phyloP scores from a whole-genome alignment of 352 stramenopile genomes.

The Globisporangium radiosum region DNA sequence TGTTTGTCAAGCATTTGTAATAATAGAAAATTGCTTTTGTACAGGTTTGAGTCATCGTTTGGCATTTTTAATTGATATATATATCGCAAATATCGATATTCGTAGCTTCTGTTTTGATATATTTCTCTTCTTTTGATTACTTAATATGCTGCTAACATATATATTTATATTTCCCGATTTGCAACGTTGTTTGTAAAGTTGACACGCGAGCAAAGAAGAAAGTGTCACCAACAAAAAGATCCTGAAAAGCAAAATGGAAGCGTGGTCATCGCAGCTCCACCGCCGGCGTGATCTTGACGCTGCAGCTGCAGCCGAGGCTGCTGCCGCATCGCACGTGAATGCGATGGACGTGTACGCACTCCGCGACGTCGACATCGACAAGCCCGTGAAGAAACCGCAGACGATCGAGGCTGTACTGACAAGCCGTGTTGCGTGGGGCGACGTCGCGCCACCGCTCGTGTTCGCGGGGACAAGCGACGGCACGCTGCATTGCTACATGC shows the following conservation, averaged over 20 bases:
- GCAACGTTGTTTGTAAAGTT: background rate
- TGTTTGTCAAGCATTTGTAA: no score
- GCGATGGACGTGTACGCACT: conserved; percentile 31
- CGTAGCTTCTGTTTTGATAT: background rate
- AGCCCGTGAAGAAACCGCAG: conserved; percentile 41
- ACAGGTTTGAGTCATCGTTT: no score
- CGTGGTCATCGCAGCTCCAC: conserved; percentile 5
- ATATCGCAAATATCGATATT: no score
- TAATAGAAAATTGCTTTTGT: no score
- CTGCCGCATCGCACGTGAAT: background rate
- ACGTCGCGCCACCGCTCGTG: conserved; percentile 34
- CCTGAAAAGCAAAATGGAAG: background rate
- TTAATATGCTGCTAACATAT: no score
- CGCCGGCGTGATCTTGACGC: conserved; percentile 2
- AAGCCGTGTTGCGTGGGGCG: conserved; percentile 28
- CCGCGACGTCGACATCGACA: conserved; percentile 44
- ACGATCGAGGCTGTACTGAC: conserved; percentile 42
- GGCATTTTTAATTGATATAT: no score
- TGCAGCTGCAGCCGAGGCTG: background rate
- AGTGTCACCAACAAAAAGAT: background rate
- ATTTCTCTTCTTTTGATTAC: background rate
- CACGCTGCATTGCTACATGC: conserved; percentile 51
- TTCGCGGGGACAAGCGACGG: conserved; percentile 53
- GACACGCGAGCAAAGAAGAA: background rate
- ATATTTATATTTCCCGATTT: background rate